Evolutionary conservation across 768 basidiomycete species (phyloP).

Genomic region (Dentipellis sp.): DNA sequence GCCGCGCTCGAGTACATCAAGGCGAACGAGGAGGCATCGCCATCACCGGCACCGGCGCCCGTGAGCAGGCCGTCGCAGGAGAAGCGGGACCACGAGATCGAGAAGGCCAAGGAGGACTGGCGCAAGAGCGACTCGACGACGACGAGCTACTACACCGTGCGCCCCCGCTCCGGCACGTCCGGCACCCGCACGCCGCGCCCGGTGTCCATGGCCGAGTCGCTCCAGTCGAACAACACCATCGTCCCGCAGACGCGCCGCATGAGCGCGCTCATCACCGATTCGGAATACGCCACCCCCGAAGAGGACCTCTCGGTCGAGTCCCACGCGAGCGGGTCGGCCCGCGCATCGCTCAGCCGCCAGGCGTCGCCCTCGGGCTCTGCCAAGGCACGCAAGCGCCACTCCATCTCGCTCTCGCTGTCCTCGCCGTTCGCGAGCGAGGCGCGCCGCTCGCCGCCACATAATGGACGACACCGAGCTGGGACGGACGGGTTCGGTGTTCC

Average conservation of each 20-base stretch:
- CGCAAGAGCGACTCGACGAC: conserved; percentile 80
- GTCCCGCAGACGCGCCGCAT: conserved; percentile 55
- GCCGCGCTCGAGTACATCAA: conserved; percentile 49
- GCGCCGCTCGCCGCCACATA: conserved; percentile 1
- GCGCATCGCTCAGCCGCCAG: conserved; percentile 15
- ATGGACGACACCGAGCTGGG: background rate
- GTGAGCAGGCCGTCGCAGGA: conserved; percentile 19
- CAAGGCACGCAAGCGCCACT: conserved; percentile 47
- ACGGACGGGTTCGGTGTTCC: conserved; percentile 7
- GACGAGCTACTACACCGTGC: conserved; percentile 58
- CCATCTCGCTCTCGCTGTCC: conserved; percentile 51
- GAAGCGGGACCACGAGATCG: conserved; percentile 15
- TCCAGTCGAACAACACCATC: conserved; percentile 66
- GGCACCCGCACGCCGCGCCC: conserved; percentile 49
- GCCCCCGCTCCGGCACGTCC: conserved; percentile 35
- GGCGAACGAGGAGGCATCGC: conserved; percentile 24
- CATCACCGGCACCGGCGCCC: background rate
- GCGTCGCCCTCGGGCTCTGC: conserved; percentile 36
- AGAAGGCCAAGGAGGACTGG: conserved; percentile 55
- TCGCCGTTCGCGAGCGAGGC: conserved; percentile 18
- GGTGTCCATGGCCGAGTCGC: conserved; percentile 69
- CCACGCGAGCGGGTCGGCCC: background rate
- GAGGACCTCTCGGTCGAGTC: conserved; percentile 34
- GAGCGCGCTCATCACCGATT: conserved; percentile 59
- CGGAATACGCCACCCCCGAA: conserved; percentile 58